Evolutionary conservation across 2,329 filamentous ascomycete species (phyloP).

Genomic region (Cryphonectria naterciae): DNA sequence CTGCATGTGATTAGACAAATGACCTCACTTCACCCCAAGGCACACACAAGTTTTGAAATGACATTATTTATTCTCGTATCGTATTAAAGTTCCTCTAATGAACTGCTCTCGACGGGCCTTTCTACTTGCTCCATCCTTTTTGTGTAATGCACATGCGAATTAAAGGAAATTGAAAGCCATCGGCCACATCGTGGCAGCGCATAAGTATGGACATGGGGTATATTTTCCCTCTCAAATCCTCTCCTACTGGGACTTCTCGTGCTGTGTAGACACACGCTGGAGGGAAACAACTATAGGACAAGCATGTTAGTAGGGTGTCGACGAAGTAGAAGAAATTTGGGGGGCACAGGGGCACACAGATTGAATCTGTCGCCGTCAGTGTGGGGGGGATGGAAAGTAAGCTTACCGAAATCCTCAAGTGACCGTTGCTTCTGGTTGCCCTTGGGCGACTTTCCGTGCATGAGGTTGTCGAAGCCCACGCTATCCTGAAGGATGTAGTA

Average conservation of each 20-base stretch:
- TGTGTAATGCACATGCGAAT: constrained; percentile 29
- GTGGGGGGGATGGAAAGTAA: constrained; percentile 6
- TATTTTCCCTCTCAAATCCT: constrained; percentile 32
- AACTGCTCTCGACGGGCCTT: constrained; percentile 28
- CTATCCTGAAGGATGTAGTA: constrained; percentile 85
- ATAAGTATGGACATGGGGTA: constrained; percentile 26
- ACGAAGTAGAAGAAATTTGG: background rate
- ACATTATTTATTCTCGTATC: constrained; percentile 32
- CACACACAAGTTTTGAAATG: background rate
- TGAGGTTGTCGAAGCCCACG: constrained; percentile 83
- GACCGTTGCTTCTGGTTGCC: constrained; percentile 81
- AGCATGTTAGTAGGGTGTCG: constrained; percentile 49
- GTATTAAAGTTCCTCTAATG: constrained; percentile 33
- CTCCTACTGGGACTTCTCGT: constrained; percentile 80
- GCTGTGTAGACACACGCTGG: constrained; percentile 88
- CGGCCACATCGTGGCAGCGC: constrained; percentile 25
- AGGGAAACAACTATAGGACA: constrained; percentile 73
- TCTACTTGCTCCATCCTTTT: constrained; percentile 27
- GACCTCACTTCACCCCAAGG: background rate
- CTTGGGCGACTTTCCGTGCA: constrained; percentile 87
- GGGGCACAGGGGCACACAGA: background rate
- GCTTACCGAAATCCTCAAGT: constrained; percentile 87
- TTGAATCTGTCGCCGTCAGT: too few species aligned
- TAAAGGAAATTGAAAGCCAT: constrained; percentile 28
- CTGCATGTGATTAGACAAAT: background rate